These are phyloP conservation scores for Aspergillus sojae DNA, from an alignment of 2,329 filamentous ascomycete genomes.

Conservation along the genomic window DNA sequence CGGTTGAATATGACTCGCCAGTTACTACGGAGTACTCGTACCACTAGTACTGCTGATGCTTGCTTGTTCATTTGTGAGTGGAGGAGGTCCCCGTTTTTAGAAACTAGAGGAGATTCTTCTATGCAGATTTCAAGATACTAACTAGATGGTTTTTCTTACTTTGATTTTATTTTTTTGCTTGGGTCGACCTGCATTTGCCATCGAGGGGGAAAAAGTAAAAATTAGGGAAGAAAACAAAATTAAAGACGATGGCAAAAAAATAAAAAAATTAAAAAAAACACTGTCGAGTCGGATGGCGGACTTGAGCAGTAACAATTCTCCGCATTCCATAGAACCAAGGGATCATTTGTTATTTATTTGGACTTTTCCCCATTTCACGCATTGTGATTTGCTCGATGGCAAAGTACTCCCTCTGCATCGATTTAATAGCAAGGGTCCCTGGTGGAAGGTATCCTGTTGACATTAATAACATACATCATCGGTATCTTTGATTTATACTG, in stretches of 20 bases:
- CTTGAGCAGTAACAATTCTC: slow-evolving; percentile 11
- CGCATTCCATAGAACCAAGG: slow-evolving; percentile 11
- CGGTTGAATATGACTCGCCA: slow-evolving; percentile 17
- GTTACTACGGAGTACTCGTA: background rate
- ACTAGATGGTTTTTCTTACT: background rate
- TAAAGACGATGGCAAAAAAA: background rate
- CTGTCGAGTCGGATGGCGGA: background rate
- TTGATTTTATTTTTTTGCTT: background rate
- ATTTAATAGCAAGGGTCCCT: background rate
- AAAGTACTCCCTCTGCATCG: background rate
- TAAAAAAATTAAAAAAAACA: background rate
- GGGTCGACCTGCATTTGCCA: background rate
- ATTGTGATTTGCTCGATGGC: slow-evolving; percentile 1
- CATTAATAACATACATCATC: background rate
- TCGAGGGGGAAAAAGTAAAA: background rate
- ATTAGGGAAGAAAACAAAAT: background rate
- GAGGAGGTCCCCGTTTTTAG: slow-evolving; percentile 6
- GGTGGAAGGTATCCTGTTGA: background rate
- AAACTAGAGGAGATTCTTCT: slow-evolving; percentile 2
- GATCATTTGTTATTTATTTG: slow-evolving; percentile 1
- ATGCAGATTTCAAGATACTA: background rate
- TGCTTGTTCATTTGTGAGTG: background rate
- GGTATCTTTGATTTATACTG: background rate
- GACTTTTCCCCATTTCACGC: slow-evolving; percentile 1
- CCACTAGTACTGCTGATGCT: background rate